Conservation (phyloP, 306 rosid genomes). For the Prunus armeniaca region DNA sequence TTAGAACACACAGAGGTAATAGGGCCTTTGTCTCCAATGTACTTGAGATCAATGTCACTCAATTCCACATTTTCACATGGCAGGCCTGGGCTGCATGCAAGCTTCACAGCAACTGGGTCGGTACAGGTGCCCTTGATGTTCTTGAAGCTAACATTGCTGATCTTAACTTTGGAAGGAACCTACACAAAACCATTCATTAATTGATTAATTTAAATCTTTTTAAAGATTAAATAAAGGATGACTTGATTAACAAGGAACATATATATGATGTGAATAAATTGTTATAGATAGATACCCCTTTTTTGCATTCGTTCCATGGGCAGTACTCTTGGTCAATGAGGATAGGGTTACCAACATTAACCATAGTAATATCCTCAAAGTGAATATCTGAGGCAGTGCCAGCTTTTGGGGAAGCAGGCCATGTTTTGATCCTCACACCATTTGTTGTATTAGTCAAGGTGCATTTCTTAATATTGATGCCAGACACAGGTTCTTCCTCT, state of each 20-base stretch:
- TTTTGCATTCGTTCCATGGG: conserved; percentile 40
- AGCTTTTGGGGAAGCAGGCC: conserved; percentile 20
- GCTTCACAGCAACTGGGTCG: conserved; percentile 24
- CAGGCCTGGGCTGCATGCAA: conserved; percentile 26
- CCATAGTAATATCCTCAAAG: conserved; percentile 42
- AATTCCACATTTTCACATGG: conserved; percentile 44
- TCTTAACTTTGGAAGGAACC: conserved; percentile 28
- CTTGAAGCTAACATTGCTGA: conserved; percentile 16
- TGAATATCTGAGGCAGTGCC: conserved; percentile 19
- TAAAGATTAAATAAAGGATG: no score
- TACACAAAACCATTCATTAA: no score
- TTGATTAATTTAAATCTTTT: no score
- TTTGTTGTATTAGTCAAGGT: conserved; percentile 23
- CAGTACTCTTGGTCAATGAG: conserved; percentile 56
- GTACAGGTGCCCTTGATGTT: conserved; percentile 33
- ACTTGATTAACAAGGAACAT: no score
- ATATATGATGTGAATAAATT: no score
- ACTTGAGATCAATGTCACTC: conserved; percentile 22
- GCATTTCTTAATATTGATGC: conserved; percentile 29
- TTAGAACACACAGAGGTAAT: conserved; percentile 29
- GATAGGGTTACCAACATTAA: conserved; percentile 32
- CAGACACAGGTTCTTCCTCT: conserved; percentile 19
- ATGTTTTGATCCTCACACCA: conserved; percentile 54
- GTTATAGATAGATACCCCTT: not conserved
- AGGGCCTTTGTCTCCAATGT: conserved; percentile 13